Percentiles rank a stretch among this genome's conserved stretches.
Conservation (phyloP, 257 asterid species). For the Sherardia arvensis region DNA sequence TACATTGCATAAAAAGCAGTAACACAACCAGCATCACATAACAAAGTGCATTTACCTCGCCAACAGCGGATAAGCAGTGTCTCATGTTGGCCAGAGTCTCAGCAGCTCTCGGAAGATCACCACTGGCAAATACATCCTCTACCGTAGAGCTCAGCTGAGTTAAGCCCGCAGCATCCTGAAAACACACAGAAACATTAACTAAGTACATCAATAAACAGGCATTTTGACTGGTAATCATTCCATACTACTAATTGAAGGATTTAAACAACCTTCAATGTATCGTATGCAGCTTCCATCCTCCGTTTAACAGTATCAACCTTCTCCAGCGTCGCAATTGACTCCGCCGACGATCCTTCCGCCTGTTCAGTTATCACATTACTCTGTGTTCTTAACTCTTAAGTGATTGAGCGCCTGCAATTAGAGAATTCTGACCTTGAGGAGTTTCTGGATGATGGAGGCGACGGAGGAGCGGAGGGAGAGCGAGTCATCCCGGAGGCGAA, state of each 20-base stretch:
- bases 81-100: constrained; percentile 97
- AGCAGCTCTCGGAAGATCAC: constrained; percentile 97
- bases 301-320: constrained; percentile 91
- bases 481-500: constrained; percentile 89
- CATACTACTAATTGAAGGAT: neutral
- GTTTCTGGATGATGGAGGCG: constrained; percentile 62
- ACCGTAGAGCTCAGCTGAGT: constrained; percentile 93
- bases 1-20: neutral
- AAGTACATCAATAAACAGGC: constrained; percentile 3
- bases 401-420: neutral
- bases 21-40: neutral
- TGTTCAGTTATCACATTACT: constrained; percentile 11
- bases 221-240: neutral
- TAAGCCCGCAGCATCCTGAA: constrained; percentile 95
- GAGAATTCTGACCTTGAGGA: constrained; percentile 47
- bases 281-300: constrained; percentile 96
- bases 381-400: neutral
- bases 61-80: constrained; percentile 95
- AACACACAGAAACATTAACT: too few relatives aligned
- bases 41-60: constrained; percentile 49
- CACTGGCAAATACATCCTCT: constrained; percentile 97
- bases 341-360: constrained; percentile 99
- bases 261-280: constrained; percentile 70
- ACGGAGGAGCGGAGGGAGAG: constrained; percentile 84
- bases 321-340: constrained; percentile 78